A percentile compares a stretch with the other conserved stretches of the same genome.
Evolutionary conservation across 805 yeast genomes (phyloP).

Genomic region (Middelhovenomyces tepae): DNA sequence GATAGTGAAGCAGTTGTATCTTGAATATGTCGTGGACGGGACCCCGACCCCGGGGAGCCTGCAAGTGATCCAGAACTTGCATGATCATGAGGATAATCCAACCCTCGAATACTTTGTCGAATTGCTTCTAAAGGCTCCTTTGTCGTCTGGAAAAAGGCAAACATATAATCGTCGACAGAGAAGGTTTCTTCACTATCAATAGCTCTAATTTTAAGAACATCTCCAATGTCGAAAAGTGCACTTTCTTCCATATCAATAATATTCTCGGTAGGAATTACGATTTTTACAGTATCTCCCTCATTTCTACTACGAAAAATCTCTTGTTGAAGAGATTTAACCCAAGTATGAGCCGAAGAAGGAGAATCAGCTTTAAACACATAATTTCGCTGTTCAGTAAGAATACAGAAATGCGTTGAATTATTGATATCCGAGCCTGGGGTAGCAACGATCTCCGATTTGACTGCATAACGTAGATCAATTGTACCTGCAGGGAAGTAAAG

Average conservation of each 20-base stretch:
- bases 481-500: constrained; percentile 75
- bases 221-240: constrained; percentile 45
- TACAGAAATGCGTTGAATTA: constrained; percentile 33
- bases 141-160: constrained; percentile 51
- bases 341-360: constrained; percentile 60
- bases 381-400: constrained; percentile 48
- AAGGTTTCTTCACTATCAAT: constrained; percentile 44
- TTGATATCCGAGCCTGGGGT: constrained; percentile 7
- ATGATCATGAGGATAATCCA: constrained; percentile 6
- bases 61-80: neutral
- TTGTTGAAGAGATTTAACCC: constrained; percentile 70
- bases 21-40: neutral
- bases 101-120: constrained; percentile 7
- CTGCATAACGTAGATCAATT: constrained; percentile 59
- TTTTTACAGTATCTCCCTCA: constrained; percentile 59
- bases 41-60: neutral
- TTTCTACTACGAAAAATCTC: constrained; percentile 69
- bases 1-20: neutral
- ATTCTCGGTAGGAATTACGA: constrained; percentile 67
- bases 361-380: constrained; percentile 70
- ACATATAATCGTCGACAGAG: constrained; percentile 59
- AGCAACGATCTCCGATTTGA: constrained; percentile 52
- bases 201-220: constrained; percentile 52
- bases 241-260: constrained; percentile 53
- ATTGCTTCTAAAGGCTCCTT: too few relatives aligned